These are phyloP conservation scores for Acer yangbiense DNA, from an alignment of 345 rosid genomes.

Conservation along the genomic window DNA sequence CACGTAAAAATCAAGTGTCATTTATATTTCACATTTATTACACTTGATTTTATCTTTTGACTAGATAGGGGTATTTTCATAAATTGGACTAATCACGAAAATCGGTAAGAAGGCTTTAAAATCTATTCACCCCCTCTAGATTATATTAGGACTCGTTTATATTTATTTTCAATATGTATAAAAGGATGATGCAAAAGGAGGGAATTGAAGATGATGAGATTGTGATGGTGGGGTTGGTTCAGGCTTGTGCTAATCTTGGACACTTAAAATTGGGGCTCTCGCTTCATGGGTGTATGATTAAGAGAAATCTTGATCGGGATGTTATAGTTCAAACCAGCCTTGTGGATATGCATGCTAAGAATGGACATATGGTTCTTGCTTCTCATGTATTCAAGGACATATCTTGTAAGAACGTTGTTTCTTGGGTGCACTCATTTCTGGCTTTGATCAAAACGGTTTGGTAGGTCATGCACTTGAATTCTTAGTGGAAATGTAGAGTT, in stretches of 20 bases:
- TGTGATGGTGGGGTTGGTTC: conserved; percentile 60
- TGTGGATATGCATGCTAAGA: conserved; percentile 74
- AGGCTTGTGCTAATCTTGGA: conserved; percentile 63
- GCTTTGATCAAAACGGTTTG: conserved; percentile 67
- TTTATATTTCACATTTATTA: too few species aligned
- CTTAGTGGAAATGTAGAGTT: conserved; percentile 17
- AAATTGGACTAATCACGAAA: too few species aligned
- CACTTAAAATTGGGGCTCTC: conserved; percentile 49
- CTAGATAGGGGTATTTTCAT: too few species aligned
- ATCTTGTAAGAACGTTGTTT: conserved; percentile 43
- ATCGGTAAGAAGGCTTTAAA: too few species aligned
- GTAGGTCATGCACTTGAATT: conserved; percentile 44
- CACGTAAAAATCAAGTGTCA: too few species aligned
- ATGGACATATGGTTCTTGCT: conserved; percentile 59
- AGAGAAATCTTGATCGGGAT: conserved; percentile 44
- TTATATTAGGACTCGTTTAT: too few species aligned
- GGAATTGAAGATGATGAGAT: conserved; percentile 61
- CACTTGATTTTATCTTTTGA: too few species aligned
- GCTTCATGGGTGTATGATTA: conserved; percentile 59
- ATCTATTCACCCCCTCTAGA: too few species aligned
- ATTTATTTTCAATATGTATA: too few species aligned
- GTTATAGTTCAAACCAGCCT: conserved; percentile 58
- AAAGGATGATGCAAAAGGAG: conserved; percentile 61
- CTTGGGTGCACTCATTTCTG: conserved; percentile 70
- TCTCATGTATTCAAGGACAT: conserved; percentile 46